Conservation (phyloP, 768 basidiomycete genomes). For the Phylloporus arenicola region DNA sequence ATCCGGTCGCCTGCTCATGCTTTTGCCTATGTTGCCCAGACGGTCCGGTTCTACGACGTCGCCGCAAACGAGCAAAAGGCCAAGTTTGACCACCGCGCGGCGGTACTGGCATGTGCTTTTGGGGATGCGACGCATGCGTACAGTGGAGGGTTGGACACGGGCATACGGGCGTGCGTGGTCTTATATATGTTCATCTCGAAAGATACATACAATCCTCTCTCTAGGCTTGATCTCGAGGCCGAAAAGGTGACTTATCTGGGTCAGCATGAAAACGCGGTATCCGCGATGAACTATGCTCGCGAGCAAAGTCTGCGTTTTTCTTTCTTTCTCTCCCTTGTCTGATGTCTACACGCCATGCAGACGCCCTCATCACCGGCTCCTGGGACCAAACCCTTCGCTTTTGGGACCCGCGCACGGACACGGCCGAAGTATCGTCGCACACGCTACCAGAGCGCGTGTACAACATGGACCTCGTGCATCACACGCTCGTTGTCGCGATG, state of each 20-base stretch:
- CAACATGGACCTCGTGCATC: constrained; percentile 69
- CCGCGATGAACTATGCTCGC: constrained; percentile 64
- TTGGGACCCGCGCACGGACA: constrained; percentile 73
- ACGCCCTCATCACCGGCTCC: constrained; percentile 75
- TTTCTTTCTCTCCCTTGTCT: not conserved
- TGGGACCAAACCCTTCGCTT: constrained; percentile 89
- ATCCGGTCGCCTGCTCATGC: not conserved
- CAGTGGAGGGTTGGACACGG: constrained; percentile 83
- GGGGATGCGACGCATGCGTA: constrained; percentile 60
- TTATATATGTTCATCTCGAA: not conserved
- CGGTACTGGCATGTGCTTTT: constrained; percentile 81
- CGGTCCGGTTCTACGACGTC: constrained; percentile 54
- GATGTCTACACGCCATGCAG: constrained; percentile 32
- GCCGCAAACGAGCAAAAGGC: constrained; percentile 57
- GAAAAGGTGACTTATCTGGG: constrained; percentile 74
- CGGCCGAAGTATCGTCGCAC: constrained; percentile 52
- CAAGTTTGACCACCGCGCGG: constrained; percentile 87
- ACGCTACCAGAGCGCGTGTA: constrained; percentile 81
- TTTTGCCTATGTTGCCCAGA: constrained; percentile 32
- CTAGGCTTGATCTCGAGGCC: constrained; percentile 69
- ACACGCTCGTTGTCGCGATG: constrained; percentile 88
- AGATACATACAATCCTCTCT: not conserved
- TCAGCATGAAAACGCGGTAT: constrained; percentile 75
- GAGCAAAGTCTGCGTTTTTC: constrained; percentile 51
- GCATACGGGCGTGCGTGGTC: constrained; percentile 61